Percentiles rank a stretch among this genome's conserved stretches.
These are phyloP conservation scores for Gynochthodes officinalis DNA, from an alignment of 257 asterid species.

Conservation along the genomic window DNA sequence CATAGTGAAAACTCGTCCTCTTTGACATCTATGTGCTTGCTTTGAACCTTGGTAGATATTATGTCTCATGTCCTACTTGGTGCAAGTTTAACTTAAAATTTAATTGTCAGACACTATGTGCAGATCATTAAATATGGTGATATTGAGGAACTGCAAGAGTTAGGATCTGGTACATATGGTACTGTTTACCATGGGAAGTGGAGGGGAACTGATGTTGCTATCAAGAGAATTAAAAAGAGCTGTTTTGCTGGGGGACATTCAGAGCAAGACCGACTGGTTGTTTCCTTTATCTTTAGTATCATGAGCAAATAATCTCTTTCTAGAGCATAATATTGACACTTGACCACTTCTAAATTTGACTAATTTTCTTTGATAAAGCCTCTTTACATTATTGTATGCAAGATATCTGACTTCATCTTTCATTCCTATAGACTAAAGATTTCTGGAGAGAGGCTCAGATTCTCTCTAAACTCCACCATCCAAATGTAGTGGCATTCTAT, in stretches of 20 bases:
- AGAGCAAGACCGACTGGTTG: conserved; percentile 41
- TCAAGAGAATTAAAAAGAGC: conserved; percentile 44
- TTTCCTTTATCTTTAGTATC: conserved; percentile 1
- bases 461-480: conserved; percentile 84
- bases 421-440: conserved; percentile 55
- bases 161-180: conserved; percentile 53
- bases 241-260: conserved; percentile 45
- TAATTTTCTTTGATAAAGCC: neutral
- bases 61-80: neutral
- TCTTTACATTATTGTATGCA: neutral
- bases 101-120: conserved; percentile 14
- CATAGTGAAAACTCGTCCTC: neutral
- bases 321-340: neutral
- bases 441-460: conserved; percentile 94
- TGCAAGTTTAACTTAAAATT: conserved; percentile 2
- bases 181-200: conserved; percentile 50
- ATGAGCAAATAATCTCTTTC: neutral
- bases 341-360: neutral
- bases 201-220: conserved; percentile 55
- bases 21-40: neutral
- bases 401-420: neutral
- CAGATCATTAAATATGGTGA: conserved; percentile 42
- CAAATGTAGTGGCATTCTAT: conserved; percentile 81
- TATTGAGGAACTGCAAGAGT: conserved; percentile 46
- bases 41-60: neutral